Percentiles rank a stretch among this genome's conserved stretches.
phyloP scores from a whole-genome alignment of 345 rosid species.

The Gossypium sturtianum region DNA sequence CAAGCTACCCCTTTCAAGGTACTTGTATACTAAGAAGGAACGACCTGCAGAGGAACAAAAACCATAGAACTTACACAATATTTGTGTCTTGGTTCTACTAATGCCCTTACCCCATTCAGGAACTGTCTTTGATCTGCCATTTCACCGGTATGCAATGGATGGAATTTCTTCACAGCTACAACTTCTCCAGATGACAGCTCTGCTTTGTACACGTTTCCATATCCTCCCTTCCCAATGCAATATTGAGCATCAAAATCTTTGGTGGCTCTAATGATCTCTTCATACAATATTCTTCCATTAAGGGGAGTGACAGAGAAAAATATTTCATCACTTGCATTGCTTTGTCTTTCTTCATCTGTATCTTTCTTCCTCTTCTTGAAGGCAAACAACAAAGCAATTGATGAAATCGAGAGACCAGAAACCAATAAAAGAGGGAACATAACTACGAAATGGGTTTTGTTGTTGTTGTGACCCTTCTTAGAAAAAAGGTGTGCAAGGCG shows the following conservation, averaged over 20 bases:
- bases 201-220: not conserved
- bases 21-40: slow-evolving; percentile 23
- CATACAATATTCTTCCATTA: slow-evolving; percentile 16
- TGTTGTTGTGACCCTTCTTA: not conserved
- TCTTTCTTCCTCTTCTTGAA: not conserved
- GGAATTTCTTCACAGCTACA: too few relatives aligned
- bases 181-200: too few relatives aligned
- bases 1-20: slow-evolving; percentile 26
- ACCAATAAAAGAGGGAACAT: not conserved
- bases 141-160: too few relatives aligned
- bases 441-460: not conserved
- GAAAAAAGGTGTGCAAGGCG: slow-evolving; percentile 10
- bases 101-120: slow-evolving; percentile 13
- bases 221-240: slow-evolving; percentile 1
- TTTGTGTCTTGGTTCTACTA: slow-evolving; percentile 20
- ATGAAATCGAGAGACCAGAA: not conserved
- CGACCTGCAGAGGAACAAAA: slow-evolving; percentile 7
- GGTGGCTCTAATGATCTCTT: slow-evolving; percentile 22
- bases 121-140: not conserved
- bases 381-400: not conserved
- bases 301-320: not conserved
- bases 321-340: not conserved
- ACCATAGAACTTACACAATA: slow-evolving; percentile 23
- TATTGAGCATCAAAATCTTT: slow-evolving; percentile 10
- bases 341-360: not conserved